Percentiles rank a stretch among this genome's conserved stretches.
These are phyloP conservation scores for Epicoccum sorghinum DNA, from an alignment of 2,329 filamentous ascomycete genomes.

Conservation along the genomic window DNA sequence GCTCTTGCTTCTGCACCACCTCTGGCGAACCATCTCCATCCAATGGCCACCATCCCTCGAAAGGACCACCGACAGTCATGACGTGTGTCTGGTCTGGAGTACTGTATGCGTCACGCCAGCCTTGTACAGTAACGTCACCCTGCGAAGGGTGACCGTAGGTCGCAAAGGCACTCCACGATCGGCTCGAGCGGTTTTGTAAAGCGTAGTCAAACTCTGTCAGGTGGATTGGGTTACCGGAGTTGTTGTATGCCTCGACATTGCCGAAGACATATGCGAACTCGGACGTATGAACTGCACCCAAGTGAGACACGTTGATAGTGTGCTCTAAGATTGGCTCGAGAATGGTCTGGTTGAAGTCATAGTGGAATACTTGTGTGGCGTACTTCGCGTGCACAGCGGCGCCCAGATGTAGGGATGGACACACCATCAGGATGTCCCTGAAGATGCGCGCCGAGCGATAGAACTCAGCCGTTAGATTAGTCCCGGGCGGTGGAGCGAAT, in stretches of 20 bases:
- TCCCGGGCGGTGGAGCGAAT: constrained; percentile 49
- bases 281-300: constrained; percentile 59
- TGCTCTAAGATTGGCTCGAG: constrained; percentile 52
- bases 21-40: constrained; percentile 42
- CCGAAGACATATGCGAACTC: constrained; percentile 62
- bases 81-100: constrained; percentile 26
- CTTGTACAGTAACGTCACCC: constrained; percentile 20
- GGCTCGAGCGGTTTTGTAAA: constrained; percentile 49
- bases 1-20: constrained; percentile 45
- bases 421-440: constrained; percentile 60
- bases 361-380: constrained; percentile 54
- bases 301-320: constrained; percentile 41
- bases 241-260: constrained; percentile 51
- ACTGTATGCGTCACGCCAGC: constrained; percentile 11
- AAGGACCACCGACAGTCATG: constrained; percentile 50
- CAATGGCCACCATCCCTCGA: constrained; percentile 52
- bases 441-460: constrained; percentile 58
- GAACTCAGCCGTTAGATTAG: constrained; percentile 55
- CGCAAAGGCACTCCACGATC: constrained; percentile 58
- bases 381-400: constrained; percentile 47
- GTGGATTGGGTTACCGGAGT: constrained; percentile 39
- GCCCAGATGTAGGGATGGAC: constrained; percentile 55
- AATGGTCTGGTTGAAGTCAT: constrained; percentile 62
- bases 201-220: constrained; percentile 50
- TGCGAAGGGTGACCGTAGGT: constrained; percentile 29